Percentiles rank a stretch among this genome's conserved stretches.
Conservation (phyloP, 805 yeast species). For the Yamadazyma sp. region DNA sequence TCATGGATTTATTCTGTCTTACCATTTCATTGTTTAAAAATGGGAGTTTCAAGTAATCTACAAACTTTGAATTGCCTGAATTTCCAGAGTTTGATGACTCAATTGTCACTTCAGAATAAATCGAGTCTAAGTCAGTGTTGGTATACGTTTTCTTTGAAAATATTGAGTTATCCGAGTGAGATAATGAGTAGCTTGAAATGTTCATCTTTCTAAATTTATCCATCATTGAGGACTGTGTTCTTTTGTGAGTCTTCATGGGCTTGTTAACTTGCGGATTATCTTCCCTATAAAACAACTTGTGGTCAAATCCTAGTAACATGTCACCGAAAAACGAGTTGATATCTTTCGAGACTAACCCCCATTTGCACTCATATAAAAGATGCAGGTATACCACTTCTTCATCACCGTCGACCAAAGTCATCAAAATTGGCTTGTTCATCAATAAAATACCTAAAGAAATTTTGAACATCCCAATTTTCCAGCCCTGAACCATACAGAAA, state of each 20-base stretch:
- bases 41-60: constrained; percentile 13
- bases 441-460: constrained; percentile 53
- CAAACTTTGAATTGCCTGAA: constrained; percentile 9
- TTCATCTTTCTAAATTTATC: constrained; percentile 31
- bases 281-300: constrained; percentile 20
- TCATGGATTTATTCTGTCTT: constrained; percentile 11
- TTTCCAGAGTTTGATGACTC: constrained; percentile 9
- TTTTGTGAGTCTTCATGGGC: constrained; percentile 17
- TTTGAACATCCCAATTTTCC: constrained; percentile 53
- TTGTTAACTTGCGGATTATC: constrained; percentile 3
- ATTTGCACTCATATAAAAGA: constrained; percentile 41
- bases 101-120: constrained; percentile 25
- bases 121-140: constrained; percentile 24
- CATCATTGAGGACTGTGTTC: constrained; percentile 23
- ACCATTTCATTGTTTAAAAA: constrained; percentile 4
- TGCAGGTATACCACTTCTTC: constrained; percentile 47
- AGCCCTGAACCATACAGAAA: constrained; percentile 52
- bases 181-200: constrained; percentile 15
- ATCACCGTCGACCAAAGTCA: constrained; percentile 33
- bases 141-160: constrained; percentile 12
- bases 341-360: constrained; percentile 40
- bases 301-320: constrained; percentile 37
- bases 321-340: constrained; percentile 41
- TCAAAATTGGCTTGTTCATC: constrained; percentile 46
- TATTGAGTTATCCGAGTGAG: constrained; percentile 11